Percentiles rank a stretch among this genome's conserved stretches.
Evolutionary conservation across 176 grass and related monocot species (phyloP).

Genomic region (Olyra latifolia): DNA sequence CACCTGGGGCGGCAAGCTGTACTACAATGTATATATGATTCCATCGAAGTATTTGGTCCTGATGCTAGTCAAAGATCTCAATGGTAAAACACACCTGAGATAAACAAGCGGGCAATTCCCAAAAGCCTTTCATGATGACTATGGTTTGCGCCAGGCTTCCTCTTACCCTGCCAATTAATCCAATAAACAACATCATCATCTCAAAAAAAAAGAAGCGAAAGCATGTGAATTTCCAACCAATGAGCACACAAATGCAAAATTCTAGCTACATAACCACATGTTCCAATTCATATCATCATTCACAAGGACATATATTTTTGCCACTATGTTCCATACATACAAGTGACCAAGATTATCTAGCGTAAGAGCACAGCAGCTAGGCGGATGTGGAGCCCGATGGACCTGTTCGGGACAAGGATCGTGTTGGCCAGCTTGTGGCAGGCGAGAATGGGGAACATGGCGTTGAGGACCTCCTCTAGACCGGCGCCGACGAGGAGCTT

Average conservation of each 20-base stretch:
- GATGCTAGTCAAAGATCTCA: background rate
- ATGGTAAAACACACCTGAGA: conserved; percentile 61
- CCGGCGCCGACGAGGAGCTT: conserved; percentile 41
- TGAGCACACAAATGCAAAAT: background rate
- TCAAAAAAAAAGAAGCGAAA: background rate
- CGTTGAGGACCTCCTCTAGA: conserved; percentile 42
- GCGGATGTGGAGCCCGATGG: background rate
- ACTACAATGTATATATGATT: conserved; percentile 79
- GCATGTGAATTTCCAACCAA: background rate
- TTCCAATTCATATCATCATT: too few relatives aligned
- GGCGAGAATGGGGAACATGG: conserved; percentile 51
- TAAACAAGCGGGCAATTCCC: conserved; percentile 68
- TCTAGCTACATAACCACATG: background rate
- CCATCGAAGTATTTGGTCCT: too few relatives aligned
- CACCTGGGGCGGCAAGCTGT: conserved; percentile 51
- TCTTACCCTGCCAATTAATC: conserved; percentile 32
- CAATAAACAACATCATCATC: background rate
- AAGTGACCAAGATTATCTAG: background rate
- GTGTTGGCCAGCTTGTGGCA: conserved; percentile 52
- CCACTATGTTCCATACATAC: background rate
- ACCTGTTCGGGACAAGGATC: conserved; percentile 44
- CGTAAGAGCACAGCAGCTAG: background rate
- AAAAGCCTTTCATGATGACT: conserved; percentile 70
- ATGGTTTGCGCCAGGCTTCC: conserved; percentile 48
- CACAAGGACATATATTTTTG: background rate